These are phyloP conservation scores for Hypomyces rosellus DNA, from an alignment of 2,329 filamentous ascomycete genomes.

Conservation along the genomic window DNA sequence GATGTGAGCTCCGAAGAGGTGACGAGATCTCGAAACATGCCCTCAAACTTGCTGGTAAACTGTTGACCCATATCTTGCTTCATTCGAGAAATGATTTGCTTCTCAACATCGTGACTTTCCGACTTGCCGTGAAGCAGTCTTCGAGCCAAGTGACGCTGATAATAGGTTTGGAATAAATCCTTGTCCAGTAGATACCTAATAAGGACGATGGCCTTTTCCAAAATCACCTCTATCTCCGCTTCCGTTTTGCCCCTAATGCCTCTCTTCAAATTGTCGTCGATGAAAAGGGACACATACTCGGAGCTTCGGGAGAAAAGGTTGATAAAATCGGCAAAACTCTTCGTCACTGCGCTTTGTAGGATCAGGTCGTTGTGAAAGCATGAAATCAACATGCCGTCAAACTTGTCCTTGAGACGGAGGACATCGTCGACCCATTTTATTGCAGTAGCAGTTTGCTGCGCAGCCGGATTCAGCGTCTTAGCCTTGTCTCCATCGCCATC, in stretches of 20 bases:
- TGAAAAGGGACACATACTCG: conserved; percentile 92
- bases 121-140: conserved; percentile 84
- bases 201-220: conserved; percentile 85
- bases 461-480: conserved; percentile 43
- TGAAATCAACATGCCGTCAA: conserved; percentile 67
- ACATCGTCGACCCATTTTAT: conserved; percentile 96
- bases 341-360: conserved; percentile 75
- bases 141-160: conserved; percentile 92
- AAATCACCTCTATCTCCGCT: conserved; percentile 70
- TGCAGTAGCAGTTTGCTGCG: conserved; percentile 77
- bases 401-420: conserved; percentile 77
- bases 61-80: conserved; percentile 93
- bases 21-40: conserved; percentile 96
- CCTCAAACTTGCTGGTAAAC: conserved; percentile 87
- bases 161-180: conserved; percentile 93
- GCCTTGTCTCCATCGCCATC: conserved; percentile 37
- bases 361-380: conserved; percentile 72
- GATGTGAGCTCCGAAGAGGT: conserved; percentile 77
- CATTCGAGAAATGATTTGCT: conserved; percentile 94
- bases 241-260: conserved; percentile 92
- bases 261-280: conserved; percentile 92
- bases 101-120: conserved; percentile 85
- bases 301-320: conserved; percentile 80
- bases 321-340: conserved; percentile 89
- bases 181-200: conserved; percentile 86